phyloP scores from a whole-genome alignment of 1,284 basidiomycete genomes.

The Cutaneotrichosporon cutaneum region DNA sequence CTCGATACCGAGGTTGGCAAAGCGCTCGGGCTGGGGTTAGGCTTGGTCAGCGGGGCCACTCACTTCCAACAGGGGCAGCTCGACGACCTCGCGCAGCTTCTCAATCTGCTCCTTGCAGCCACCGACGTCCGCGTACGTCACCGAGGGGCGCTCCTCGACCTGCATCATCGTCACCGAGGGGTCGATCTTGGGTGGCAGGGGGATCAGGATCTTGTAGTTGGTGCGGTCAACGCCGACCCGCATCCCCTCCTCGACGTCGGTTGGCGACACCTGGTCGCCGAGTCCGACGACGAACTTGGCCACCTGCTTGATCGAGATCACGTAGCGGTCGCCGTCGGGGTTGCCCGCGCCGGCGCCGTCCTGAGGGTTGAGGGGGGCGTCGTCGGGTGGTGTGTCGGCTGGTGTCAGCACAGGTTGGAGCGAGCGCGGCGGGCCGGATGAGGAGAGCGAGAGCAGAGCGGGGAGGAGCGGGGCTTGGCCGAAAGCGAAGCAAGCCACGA shows the following conservation, averaged over 20 bases:
- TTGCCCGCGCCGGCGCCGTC: conserved; percentile 53
- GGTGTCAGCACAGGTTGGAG: neutral
- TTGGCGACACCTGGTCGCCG: conserved; percentile 92
- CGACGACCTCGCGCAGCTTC: conserved; percentile 97
- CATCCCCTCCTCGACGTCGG: conserved; percentile 99
- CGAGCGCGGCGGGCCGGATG: neutral
- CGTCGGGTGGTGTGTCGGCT: conserved; percentile 65
- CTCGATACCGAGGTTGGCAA: conserved; percentile 97
- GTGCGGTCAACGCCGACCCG: conserved; percentile 72
- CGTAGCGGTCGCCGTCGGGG: conserved; percentile 92
- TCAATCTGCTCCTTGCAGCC: conserved; percentile 99
- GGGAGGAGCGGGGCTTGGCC: no score
- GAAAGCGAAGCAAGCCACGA: no score
- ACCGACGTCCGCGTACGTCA: conserved; percentile 96
- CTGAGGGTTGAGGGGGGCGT: conserved; percentile 46
- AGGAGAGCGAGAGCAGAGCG: neutral
- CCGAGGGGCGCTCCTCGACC: conserved; percentile 98
- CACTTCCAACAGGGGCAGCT: conserved; percentile 91
- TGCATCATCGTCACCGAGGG: conserved; percentile 99
- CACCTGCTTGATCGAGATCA: conserved; percentile 99
- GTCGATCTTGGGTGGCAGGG: conserved; percentile 99
- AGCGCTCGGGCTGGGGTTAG: conserved; percentile 81
- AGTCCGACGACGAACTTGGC: conserved; percentile 99
- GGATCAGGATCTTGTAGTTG: conserved; percentile 99
- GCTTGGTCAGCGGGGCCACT: conserved; percentile 41